Percentiles rank a stretch among this genome's conserved stretches.
Conservation (phyloP, 176 grass and related monocot species). For the Zea luxurians region DNA sequence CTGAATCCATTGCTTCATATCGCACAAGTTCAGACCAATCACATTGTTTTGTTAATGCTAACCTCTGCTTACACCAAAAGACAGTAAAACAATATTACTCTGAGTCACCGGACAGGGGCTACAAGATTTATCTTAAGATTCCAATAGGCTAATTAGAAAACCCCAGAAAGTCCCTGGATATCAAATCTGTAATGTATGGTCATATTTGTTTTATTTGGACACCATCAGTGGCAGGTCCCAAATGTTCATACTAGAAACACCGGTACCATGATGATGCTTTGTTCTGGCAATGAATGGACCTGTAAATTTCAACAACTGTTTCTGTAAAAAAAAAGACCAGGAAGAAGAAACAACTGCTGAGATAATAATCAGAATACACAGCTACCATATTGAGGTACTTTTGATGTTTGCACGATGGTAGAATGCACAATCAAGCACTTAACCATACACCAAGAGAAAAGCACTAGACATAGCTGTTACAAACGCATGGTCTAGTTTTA, state of each 20-base stretch:
- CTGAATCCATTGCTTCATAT: not conserved
- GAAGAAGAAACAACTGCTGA: conserved; percentile 1
- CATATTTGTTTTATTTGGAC: conserved; percentile 27
- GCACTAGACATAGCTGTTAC: not conserved
- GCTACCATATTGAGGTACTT: not conserved
- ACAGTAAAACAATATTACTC: not conserved
- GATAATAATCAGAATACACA: not conserved
- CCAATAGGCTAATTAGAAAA: not conserved
- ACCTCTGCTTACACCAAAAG: not conserved
- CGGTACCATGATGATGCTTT: conserved; percentile 4
- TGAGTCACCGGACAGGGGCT: not conserved
- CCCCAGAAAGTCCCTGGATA: not conserved
- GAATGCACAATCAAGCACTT: not conserved
- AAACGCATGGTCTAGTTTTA: not conserved
- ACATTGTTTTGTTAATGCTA: not conserved
- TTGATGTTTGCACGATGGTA: not conserved
- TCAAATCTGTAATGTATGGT: not conserved
- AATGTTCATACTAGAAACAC: conserved; percentile 17
- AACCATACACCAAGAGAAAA: not conserved
- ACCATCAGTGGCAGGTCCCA: not conserved
- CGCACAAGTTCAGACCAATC: not conserved
- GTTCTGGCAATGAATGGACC: conserved; percentile 19
- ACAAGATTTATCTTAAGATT: conserved; percentile 22
- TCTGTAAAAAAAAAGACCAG: conserved; percentile 12
- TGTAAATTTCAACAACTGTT: conserved; percentile 31